Evolutionary conservation across 2,329 filamentous ascomycete species (phyloP).

Genomic region (Proliferodiscus dingleyae): DNA sequence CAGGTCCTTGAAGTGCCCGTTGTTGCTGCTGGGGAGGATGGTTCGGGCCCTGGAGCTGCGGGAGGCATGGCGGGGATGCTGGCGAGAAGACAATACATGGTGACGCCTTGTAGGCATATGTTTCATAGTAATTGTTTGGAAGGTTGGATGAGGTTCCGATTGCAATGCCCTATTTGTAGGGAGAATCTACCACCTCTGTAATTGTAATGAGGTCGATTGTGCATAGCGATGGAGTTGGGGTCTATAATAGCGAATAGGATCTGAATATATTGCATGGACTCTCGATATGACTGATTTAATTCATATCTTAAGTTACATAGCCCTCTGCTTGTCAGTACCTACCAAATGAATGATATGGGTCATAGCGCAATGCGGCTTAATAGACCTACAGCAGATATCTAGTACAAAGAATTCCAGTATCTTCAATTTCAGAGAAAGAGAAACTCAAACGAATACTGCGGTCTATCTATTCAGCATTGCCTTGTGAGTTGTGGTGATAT

Average conservation of each 20-base stretch:
- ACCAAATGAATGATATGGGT: too few species aligned
- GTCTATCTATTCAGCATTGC: too few species aligned
- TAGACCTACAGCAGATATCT: too few species aligned
- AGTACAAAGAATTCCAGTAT: too few species aligned
- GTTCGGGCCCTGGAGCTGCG: conserved; percentile 31
- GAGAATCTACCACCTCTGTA: conserved; percentile 83
- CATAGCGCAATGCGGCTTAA: too few species aligned
- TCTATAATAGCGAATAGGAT: background rate
- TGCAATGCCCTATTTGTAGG: conserved; percentile 94
- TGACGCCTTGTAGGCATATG: conserved; percentile 92
- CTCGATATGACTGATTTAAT: too few species aligned
- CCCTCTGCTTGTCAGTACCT: too few species aligned
- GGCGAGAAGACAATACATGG: conserved; percentile 84
- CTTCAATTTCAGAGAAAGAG: too few species aligned
- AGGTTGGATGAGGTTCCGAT: conserved; percentile 88
- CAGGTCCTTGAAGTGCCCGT: conserved; percentile 88
- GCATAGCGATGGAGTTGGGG: conserved; percentile 4
- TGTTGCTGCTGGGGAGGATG: conserved; percentile 53
- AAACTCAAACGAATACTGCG: too few species aligned
- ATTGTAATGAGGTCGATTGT: conserved; percentile 15
- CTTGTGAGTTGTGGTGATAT: too few species aligned
- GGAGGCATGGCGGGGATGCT: conserved; percentile 63
- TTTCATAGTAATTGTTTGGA: conserved; percentile 91
- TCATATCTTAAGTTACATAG: too few species aligned
- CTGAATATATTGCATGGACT: too few species aligned